phyloP scores from a whole-genome alignment of 1,139 yeast genomes.

The Wickerhamomyces sp. region DNA sequence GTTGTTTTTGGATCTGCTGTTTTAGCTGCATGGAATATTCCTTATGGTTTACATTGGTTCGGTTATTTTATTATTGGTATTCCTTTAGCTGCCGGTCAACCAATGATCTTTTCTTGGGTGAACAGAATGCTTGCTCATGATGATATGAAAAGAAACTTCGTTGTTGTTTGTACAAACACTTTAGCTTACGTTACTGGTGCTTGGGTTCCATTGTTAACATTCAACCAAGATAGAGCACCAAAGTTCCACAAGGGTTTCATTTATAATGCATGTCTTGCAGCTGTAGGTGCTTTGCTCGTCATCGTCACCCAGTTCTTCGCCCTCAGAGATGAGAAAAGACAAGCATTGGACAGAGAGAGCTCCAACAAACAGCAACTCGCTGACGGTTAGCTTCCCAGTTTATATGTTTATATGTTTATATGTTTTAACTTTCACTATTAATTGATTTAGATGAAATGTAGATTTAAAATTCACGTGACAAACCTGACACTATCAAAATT shows the following conservation, averaged over 20 bases:
- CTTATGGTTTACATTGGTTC: slow-evolving; percentile 19
- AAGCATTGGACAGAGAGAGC: not conserved
- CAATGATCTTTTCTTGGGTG: slow-evolving; percentile 4
- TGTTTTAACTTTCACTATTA: too few species aligned
- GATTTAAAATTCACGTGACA: too few species aligned
- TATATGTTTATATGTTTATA: too few species aligned
- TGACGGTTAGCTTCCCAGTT: not conserved
- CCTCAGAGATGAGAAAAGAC: not conserved
- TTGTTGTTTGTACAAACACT: slow-evolving; percentile 4
- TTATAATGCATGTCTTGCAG: slow-evolving; percentile 1
- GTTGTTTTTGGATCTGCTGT: slow-evolving; percentile 10
- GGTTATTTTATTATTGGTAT: slow-evolving; percentile 14
- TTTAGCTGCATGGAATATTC: slow-evolving; percentile 15
- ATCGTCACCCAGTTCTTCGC: not conserved
- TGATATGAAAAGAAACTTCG: slow-evolving; percentile 5
- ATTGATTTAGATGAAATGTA: too few species aligned
- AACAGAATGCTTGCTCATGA: slow-evolving; percentile 3
- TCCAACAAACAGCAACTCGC: not conserved
- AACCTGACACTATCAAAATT: too few species aligned
- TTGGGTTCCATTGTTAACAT: slow-evolving; percentile 3
- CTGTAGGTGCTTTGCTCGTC: not conserved
- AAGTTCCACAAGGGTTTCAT: slow-evolving; percentile 1
- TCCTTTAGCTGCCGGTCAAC: slow-evolving; percentile 7
- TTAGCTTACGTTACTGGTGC: slow-evolving; percentile 3
- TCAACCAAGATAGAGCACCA: slow-evolving; percentile 1